Evolutionary conservation across 495 filamentous ascomycete genomes (phyloP), one percentile per base, ranked within the genome.

Genomic region (Penicillium subrubescens): DNA sequence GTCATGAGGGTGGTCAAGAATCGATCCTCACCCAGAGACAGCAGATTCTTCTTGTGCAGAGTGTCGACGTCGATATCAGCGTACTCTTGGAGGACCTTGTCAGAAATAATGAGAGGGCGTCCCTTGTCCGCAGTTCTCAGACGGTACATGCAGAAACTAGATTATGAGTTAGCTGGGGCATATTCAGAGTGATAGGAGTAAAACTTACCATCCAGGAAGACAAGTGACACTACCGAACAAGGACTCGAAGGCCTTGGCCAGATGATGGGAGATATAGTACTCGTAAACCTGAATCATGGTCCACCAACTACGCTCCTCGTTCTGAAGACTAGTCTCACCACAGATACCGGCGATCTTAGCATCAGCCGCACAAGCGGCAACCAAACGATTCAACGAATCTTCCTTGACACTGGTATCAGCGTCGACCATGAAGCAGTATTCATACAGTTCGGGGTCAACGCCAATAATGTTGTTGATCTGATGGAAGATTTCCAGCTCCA

Each of bases 211-310:
- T 83, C 95, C 95, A 67, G 95, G 95, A 79, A 99, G 87, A 89
- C 95, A 99, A 52, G 94, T 97, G 66, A 97, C 94, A 73, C 90
- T 94, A 73, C 92, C 94, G 67, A 97, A 97, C 46, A 97, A 84
- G 48, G 92, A 96, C 77, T 97, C 94, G 68, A 97, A 97, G 60
- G 94, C 91, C 82, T 97, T 97, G 39, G 93, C 79, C 65, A 97
- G 79, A 77, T 97, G 89, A 83, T 97, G 94, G 23, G 93, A 96
- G 73, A 97, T 97, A 75, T 90, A 97, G 81, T 97, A 97, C 77
- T 97, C 94, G 78, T 97, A 97, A 61, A 97, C 95, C 76, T 99
- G 95, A 73, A 99, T 99, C 95, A 99, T 99, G 11, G 96, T 99
- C 92, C 92, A 96, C 93, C 94, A 98, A 67, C 88, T 93, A 23